Evolutionary conservation across 2,329 filamentous ascomycete species (phyloP).

Genomic region (Exophiala xenobiotica): DNA sequence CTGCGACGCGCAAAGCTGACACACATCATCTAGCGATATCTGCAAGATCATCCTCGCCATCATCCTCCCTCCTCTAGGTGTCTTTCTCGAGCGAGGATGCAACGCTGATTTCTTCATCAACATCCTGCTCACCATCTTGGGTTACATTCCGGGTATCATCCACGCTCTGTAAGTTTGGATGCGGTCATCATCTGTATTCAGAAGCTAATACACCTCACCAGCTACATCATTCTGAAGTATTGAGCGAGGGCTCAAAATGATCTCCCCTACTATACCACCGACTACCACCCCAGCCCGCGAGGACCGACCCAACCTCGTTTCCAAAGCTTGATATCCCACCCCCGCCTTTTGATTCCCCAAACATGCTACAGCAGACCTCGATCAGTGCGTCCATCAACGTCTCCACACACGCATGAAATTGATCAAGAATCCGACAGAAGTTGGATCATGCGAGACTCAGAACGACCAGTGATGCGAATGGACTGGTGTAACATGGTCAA

Average conservation of each 20-base stretch:
- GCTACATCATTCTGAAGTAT: constrained; percentile 87
- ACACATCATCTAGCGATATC: constrained; percentile 57
- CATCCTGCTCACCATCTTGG: constrained; percentile 79
- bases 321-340: constrained; percentile 29
- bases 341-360: constrained; percentile 17
- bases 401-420: constrained; percentile 4
- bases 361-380: constrained; percentile 16
- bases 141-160: constrained; percentile 80
- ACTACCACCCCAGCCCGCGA: constrained; percentile 14
- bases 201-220: constrained; percentile 35
- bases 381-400: constrained; percentile 5
- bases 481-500: constrained; percentile 14
- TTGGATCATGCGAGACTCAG: neutral
- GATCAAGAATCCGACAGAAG: constrained; percentile 1
- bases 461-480: constrained; percentile 9
- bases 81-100: constrained; percentile 92
- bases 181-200: neutral
- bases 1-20: constrained; percentile 22
- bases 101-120: constrained; percentile 87
- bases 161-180: constrained; percentile 71
- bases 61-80: constrained; percentile 84
- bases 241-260: constrained; percentile 47
- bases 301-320: constrained; percentile 26
- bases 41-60: constrained; percentile 85
- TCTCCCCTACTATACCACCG: constrained; percentile 32